Evolutionary conservation across 345 rosid species (phyloP).

Genomic region (Citrus sp.): DNA sequence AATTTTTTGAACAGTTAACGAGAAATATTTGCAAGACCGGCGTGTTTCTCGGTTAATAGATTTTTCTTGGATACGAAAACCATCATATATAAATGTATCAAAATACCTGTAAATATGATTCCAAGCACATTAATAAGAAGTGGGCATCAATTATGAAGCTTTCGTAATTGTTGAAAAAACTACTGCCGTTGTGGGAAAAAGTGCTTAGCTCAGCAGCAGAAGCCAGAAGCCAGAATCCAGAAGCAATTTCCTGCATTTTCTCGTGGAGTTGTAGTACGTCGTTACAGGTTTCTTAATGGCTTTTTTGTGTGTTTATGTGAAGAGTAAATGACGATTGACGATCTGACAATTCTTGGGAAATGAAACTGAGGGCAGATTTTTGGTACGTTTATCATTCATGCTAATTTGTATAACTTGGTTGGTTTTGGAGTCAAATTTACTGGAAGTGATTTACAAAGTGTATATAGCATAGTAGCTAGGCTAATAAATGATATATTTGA

Average conservation of each 20-base stretch:
- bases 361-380: neutral
- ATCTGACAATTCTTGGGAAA: neutral
- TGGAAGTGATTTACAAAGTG: neutral
- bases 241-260: neutral
- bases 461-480: too few relatives aligned
- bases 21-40: neutral
- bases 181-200: conserved; percentile 3
- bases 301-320: neutral
- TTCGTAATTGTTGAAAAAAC: conserved; percentile 7
- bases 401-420: neutral
- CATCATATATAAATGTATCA: neutral
- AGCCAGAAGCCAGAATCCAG: neutral
- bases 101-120: neutral
- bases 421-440: conserved; percentile 46
- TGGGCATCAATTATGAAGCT: neutral
- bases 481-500: too few relatives aligned
- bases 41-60: neutral
- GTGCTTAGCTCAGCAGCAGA: conserved; percentile 5
- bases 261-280: neutral
- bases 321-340: neutral
- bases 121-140: neutral
- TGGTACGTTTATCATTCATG: too few relatives aligned
- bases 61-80: neutral
- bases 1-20: neutral
- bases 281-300: neutral